A percentile compares a stretch with the other conserved stretches of the same genome.
Conservation (phyloP, 768 basidiomycete species). For the Tricholoma sp. region DNA sequence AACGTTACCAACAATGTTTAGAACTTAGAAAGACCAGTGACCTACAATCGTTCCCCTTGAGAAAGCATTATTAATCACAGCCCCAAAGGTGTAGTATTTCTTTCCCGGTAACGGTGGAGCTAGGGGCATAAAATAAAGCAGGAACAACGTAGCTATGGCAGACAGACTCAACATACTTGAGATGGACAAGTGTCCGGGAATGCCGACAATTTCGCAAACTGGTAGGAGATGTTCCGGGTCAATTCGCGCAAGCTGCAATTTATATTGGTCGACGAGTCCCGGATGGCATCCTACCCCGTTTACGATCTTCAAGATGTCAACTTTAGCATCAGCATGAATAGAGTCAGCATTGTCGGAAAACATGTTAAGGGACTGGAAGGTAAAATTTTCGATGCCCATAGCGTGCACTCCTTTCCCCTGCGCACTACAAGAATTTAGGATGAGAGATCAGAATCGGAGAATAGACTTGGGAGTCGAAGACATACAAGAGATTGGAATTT, state of each 20-base stretch:
- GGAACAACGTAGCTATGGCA: not conserved
- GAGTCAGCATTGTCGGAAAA: conserved; percentile 11
- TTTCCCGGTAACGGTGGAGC: conserved; percentile 33
- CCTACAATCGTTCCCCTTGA: conserved; percentile 46
- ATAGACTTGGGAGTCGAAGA: not conserved
- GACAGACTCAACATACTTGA: conserved; percentile 6
- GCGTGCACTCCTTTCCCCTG: conserved; percentile 11
- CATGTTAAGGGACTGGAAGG: conserved; percentile 13
- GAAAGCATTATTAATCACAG: conserved; percentile 37
- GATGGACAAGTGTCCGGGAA: conserved; percentile 21
- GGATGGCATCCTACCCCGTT: conserved; percentile 5
- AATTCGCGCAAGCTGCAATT: conserved; percentile 19
- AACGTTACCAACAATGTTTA: not conserved
- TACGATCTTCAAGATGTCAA: conserved; percentile 2
- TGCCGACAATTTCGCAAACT: conserved; percentile 26
- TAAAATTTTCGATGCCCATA: conserved; percentile 11
- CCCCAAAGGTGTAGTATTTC: conserved; percentile 34
- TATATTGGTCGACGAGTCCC: conserved; percentile 9
- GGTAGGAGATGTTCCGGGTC: conserved; percentile 14
- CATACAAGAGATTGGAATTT: conserved; percentile 2
- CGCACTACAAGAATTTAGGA: not conserved
- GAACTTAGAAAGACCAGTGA: not conserved
- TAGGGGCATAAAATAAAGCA: conserved; percentile 6
- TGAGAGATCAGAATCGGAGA: not conserved
- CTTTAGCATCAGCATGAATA: conserved; percentile 7